A percentile compares a stretch with the other conserved stretches of the same genome.
These are phyloP conservation scores for Hymenotorrendiella dingleyae DNA, from an alignment of 2,329 filamentous ascomycete genomes.

Conservation along the genomic window DNA sequence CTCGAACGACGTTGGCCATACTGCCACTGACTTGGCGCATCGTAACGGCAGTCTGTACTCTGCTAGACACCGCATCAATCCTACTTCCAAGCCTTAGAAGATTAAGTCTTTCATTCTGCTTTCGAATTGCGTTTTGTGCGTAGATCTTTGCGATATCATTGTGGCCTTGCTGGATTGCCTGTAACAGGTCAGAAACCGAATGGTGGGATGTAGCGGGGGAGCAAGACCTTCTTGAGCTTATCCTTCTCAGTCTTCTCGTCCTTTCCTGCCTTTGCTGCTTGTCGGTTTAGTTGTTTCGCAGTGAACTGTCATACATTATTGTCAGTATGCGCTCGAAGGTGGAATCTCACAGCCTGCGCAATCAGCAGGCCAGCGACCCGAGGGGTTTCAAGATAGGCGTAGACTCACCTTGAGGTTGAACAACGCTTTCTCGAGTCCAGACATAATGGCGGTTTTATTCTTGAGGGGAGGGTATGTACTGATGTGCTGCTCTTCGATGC, in stretches of 20 bases:
- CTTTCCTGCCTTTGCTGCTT: constrained; percentile 55
- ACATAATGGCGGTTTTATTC: constrained; percentile 38
- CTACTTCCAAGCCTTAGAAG: constrained; percentile 49
- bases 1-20: constrained; percentile 37
- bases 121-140: constrained; percentile 57
- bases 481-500: background rate
- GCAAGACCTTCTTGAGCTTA: constrained; percentile 51
- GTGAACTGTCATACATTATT: constrained; percentile 43
- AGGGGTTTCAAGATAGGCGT: constrained; percentile 10
- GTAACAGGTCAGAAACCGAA: constrained; percentile 1
- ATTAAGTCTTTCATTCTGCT: constrained; percentile 57
- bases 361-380: background rate
- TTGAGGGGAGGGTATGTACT: background rate
- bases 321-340: constrained; percentile 6
- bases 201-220: background rate
- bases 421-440: constrained; percentile 54
- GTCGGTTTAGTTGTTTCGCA: constrained; percentile 55
- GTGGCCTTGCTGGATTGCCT: constrained; percentile 55
- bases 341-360: background rate
- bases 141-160: constrained; percentile 57
- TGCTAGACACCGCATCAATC: constrained; percentile 53
- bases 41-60: constrained; percentile 58
- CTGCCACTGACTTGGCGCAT: constrained; percentile 34
- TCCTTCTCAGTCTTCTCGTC: constrained; percentile 55
- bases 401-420: constrained; percentile 52